Percentiles rank a stretch among this genome's conserved stretches.
Evolutionary conservation across 1,139 yeast genomes (phyloP).

Genomic region (Yamadazyma aaseri): DNA sequence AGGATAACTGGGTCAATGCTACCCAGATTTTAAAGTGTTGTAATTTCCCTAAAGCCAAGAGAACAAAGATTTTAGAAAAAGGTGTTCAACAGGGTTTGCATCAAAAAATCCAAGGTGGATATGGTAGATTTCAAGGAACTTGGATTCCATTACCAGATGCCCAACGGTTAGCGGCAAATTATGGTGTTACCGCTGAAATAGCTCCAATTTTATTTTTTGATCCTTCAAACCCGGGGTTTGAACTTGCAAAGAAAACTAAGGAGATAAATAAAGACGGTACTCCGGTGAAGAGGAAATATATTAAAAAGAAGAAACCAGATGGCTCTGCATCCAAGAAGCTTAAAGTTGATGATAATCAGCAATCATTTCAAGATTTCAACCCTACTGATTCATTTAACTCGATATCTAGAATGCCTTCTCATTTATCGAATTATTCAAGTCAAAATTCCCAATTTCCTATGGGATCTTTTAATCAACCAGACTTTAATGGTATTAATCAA

Average conservation of each 20-base stretch:
- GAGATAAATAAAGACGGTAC: constrained; percentile 42
- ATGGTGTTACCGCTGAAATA: constrained; percentile 52
- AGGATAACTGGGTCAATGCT: constrained; percentile 97
- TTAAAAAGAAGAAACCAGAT: constrained; percentile 38
- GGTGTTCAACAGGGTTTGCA: constrained; percentile 86
- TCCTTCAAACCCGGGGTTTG: constrained; percentile 47
- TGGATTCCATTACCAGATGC: constrained; percentile 85
- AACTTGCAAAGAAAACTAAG: constrained; percentile 48
- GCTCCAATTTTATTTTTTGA: constrained; percentile 55
- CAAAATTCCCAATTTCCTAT: constrained; percentile 13
- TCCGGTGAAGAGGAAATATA: constrained; percentile 45
- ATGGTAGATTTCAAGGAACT: constrained; percentile 95
- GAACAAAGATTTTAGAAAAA: constrained; percentile 87
- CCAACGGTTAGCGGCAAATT: constrained; percentile 50
- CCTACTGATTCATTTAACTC: constrained; percentile 15
- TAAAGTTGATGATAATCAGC: constrained; percentile 20
- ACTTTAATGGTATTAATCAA: constrained; percentile 19
- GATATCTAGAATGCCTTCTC: constrained; percentile 16
- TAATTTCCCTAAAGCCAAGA: constrained; percentile 88
- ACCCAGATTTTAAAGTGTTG: constrained; percentile 95
- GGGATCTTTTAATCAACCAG: constrained; percentile 24
- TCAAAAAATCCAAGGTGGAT: constrained; percentile 96
- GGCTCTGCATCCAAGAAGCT: constrained; percentile 40
- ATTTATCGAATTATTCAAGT: constrained; percentile 13
- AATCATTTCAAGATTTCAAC: constrained; percentile 9